Base-by-base conservation (phyloP, 1,139 yeast species). In the Diutina rugosa region DNA sequence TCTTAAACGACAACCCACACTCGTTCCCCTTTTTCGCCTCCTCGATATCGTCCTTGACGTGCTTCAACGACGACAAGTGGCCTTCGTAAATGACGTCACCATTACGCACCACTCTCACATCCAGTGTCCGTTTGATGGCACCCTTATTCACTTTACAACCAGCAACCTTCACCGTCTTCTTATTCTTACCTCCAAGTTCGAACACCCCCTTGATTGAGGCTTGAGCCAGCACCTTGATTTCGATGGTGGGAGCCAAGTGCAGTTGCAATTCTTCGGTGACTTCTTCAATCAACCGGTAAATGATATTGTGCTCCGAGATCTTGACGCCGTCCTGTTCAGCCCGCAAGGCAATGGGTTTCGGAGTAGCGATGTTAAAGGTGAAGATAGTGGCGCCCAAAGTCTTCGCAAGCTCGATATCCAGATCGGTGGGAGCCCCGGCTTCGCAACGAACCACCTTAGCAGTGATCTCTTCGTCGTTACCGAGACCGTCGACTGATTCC, bases 91-190 rank as follows among this genome's bases (percentile, higher is more conserved):
- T 71, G 7, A 73, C 72, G 54, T 79, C 71, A 10, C 71, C 76
- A 10, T 73, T 70, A 63, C 98, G 79, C 57, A 81, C 63, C 1
- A 93, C 85, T 65, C 86, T 82, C 14, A 90, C 82, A 47, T 72
- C 71, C 1, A 86, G 73, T 14, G 81, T 76, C 61, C 87, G 77
- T 61, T 80, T 79, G 53, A 93, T 69, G 1, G 72, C 68, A 10
- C 99, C 99, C 55, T 78, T 80, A 21, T 72, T 66, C n/a, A 93
- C 90, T 65, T 86, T 84, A 65, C 95, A 88, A 5, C 99, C 99
- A 0, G 98, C 99, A 64, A 93, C 80, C 61, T 77, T 78, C 56
- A 81, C 69, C 62, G 72, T 77, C 21, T 71, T 66, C 59, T 76
- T 74, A 56, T 60, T 59, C 59, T 77, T 70, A 28, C 73, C 70